A percentile compares a stretch with the other conserved stretches of the same genome.
Conservation (phyloP, 495 filamentous ascomycete genomes). For the Penicillium tannophilum region DNA sequence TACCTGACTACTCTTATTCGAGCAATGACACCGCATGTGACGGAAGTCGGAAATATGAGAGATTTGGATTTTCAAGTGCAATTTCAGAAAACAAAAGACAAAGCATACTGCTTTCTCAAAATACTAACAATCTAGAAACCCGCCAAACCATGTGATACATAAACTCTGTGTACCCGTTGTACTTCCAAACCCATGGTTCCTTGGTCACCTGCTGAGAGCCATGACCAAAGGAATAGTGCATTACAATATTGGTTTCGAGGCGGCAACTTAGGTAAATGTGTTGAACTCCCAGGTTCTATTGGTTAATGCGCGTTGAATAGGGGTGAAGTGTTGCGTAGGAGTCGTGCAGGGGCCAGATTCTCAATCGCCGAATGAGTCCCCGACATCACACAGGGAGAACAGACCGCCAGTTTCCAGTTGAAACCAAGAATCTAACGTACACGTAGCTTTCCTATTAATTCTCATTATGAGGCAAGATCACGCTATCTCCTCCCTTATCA, state of each 20-base stretch:
- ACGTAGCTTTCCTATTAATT: not conserved
- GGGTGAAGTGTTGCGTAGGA: not conserved
- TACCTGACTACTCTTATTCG: too few species aligned
- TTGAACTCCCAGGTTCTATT: not conserved
- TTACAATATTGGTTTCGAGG: not conserved
- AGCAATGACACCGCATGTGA: too few species aligned
- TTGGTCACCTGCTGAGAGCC: not conserved
- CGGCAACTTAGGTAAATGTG: slow-evolving; percentile 3
- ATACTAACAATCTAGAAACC: too few species aligned
- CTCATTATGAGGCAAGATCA: slow-evolving; percentile 3
- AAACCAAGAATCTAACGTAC: not conserved
- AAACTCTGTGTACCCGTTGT: too few species aligned
- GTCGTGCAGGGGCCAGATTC: slow-evolving; percentile 2
- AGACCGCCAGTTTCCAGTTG: slow-evolving; percentile 5
- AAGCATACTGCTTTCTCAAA: too few species aligned
- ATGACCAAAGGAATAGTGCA: not conserved
- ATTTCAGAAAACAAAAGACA: too few species aligned
- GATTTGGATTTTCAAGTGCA: too few species aligned
- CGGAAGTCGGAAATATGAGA: too few species aligned
- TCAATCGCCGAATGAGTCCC: slow-evolving; percentile 15
- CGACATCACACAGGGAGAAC: slow-evolving; percentile 7
- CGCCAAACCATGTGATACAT: too few species aligned
- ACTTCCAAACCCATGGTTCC: not conserved
- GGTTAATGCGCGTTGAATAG: not conserved
- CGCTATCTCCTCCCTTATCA: not conserved